phyloP scores from a whole-genome alignment of 352 stramenopile genomes.

The Globisporangium megalacanthum region DNA sequence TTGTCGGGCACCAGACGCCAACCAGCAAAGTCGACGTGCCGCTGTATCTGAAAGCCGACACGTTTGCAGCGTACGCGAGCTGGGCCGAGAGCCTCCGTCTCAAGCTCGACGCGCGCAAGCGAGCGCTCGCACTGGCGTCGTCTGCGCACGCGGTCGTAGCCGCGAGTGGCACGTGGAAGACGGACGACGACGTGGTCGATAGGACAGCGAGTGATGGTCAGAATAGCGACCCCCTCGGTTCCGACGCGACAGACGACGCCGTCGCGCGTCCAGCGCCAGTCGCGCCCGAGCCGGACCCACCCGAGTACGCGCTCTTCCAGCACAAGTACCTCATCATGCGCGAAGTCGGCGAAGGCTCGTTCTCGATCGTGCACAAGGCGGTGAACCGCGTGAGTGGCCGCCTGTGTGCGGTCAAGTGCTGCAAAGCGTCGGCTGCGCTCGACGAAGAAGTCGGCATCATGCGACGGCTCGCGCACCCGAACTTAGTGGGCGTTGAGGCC shows the following conservation, averaged over 20 bases:
- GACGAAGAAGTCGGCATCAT: slow-evolving; percentile 71
- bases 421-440: slow-evolving; percentile 51
- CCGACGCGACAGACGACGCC: no score
- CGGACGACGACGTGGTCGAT: no score
- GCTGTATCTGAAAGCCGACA: slow-evolving; percentile 45
- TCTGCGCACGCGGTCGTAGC: slow-evolving; percentile 4
- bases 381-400: slow-evolving; percentile 60
- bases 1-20: slow-evolving; percentile 29
- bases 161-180: no score
- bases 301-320: slow-evolving; percentile 49
- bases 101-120: slow-evolving; percentile 49
- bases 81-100: slow-evolving; percentile 47
- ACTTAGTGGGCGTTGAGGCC: slow-evolving; percentile 59
- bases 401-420: slow-evolving; percentile 73
- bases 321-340: slow-evolving; percentile 68
- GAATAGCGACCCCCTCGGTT: no score
- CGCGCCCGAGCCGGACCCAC: slow-evolving; percentile 18
- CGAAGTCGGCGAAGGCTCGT: slow-evolving; percentile 79
- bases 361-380: slow-evolving; percentile 76
- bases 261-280: not conserved
- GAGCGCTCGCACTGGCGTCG: slow-evolving; percentile 17
- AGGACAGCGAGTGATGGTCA: no score
- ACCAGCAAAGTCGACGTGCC: slow-evolving; percentile 37
- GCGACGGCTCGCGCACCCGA: slow-evolving; percentile 53
- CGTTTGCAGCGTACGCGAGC: slow-evolving; percentile 27